Evolutionary conservation across 2,329 filamentous ascomycete species (phyloP).

Genomic region (Hypoxylon sp.): DNA sequence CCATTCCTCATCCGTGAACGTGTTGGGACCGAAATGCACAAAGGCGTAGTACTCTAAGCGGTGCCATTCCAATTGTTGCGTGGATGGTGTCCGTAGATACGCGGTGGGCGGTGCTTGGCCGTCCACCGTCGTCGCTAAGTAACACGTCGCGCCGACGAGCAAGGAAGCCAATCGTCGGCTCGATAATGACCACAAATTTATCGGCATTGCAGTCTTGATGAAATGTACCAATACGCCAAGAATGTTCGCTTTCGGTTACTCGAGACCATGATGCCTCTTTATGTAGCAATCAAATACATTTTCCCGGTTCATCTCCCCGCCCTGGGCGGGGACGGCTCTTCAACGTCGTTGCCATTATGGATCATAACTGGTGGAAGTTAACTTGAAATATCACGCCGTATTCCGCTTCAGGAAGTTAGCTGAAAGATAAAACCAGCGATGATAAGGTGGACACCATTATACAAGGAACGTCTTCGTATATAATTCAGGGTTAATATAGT

Average conservation of each 20-base stretch:
- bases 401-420: conserved; percentile 26
- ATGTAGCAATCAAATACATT: conserved; percentile 20
- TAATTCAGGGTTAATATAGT: too few relatives aligned
- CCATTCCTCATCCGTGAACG: conserved; percentile 46
- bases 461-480: too few relatives aligned
- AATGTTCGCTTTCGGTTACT: conserved; percentile 1
- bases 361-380: conserved; percentile 24
- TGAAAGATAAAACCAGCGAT: too few relatives aligned
- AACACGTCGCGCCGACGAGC: conserved; percentile 5
- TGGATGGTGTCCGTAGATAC: conserved; percentile 37
- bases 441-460: too few relatives aligned
- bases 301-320: conserved; percentile 13
- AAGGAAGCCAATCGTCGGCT: conserved; percentile 2
- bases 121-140: conserved; percentile 3
- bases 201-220: conserved; percentile 7
- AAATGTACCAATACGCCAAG: not conserved
- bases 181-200: not conserved
- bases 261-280: too few relatives aligned
- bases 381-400: conserved; percentile 29
- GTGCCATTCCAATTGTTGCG: conserved; percentile 44
- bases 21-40: conserved; percentile 45
- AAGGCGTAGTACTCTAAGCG: conserved; percentile 44
- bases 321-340: conserved; percentile 19
- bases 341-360: conserved; percentile 14
- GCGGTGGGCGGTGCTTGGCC: conserved; percentile 34